Evolutionary conservation across 2,329 filamentous ascomycete genomes (phyloP).

Genomic region (Cladosporium sphaerospermum): DNA sequence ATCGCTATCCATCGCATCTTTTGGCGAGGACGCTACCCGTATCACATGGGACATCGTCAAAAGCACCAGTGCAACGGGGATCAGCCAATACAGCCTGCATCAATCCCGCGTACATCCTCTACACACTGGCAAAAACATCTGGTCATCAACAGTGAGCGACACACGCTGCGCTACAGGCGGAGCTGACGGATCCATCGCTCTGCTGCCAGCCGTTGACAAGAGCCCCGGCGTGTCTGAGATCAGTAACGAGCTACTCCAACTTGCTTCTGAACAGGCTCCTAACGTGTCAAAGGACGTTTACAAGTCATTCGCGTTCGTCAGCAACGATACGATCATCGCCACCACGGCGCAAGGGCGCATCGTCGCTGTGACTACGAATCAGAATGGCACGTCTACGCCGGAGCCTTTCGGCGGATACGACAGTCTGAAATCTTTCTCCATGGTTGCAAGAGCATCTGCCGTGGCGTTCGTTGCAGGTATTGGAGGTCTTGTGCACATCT

Average conservation of each 20-base stretch:
- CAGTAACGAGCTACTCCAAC: neutral
- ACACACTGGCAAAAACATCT: slow-evolving; percentile 86
- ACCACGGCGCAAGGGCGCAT: slow-evolving; percentile 56
- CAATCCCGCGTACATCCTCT: slow-evolving; percentile 45
- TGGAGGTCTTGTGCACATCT: neutral
- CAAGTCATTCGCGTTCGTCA: slow-evolving; percentile 59
- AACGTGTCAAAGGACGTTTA: neutral
- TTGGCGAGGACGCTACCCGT: slow-evolving; percentile 76
- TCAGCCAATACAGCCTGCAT: neutral
- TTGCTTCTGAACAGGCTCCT: too few relatives aligned
- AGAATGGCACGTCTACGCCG: slow-evolving; percentile 26
- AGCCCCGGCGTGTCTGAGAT: neutral
- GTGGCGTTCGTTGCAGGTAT: slow-evolving; percentile 31
- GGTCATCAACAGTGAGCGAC: slow-evolving; percentile 47
- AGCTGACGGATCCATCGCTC: slow-evolving; percentile 65
- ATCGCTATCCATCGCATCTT: slow-evolving; percentile 58
- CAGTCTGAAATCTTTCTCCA: slow-evolving; percentile 44
- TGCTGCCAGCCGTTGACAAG: slow-evolving; percentile 15
- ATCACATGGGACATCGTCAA: slow-evolving; percentile 53
- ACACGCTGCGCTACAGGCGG: slow-evolving; percentile 60
- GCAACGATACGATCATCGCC: slow-evolving; percentile 47
- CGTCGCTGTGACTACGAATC: slow-evolving; percentile 34
- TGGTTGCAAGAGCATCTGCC: slow-evolving; percentile 35
- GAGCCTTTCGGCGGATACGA: neutral
- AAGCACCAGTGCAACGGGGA: neutral